Evolutionary conservation across 1,284 basidiomycete species (phyloP).

Genomic region (Fereydounia khargensis): DNA sequence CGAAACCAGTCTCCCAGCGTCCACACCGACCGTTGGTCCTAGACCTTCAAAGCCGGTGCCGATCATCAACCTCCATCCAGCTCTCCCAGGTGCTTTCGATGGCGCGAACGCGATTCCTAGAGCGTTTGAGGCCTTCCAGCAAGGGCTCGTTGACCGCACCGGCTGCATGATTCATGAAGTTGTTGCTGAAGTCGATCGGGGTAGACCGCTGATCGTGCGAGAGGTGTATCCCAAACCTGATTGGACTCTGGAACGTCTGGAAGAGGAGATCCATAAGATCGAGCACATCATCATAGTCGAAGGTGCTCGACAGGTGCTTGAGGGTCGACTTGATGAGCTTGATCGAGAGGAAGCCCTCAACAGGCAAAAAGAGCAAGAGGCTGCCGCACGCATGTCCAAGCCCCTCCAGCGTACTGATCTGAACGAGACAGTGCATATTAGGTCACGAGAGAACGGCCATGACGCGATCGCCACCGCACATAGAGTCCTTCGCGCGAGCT

Average conservation of each 20-base stretch:
- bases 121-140: slow-evolving; percentile 82
- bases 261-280: slow-evolving; percentile 73
- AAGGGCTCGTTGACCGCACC: slow-evolving; percentile 63
- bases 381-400: not conserved
- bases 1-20: slow-evolving; percentile 23
- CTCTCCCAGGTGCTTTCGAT: slow-evolving; percentile 89
- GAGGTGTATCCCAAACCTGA: slow-evolving; percentile 71
- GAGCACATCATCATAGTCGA: slow-evolving; percentile 93
- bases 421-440: not conserved
- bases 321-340: slow-evolving; percentile 20
- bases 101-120: slow-evolving; percentile 85
- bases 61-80: slow-evolving; percentile 95
- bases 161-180: slow-evolving; percentile 95
- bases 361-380: not conserved
- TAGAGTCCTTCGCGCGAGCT: too few species aligned
- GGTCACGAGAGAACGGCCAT: not conserved
- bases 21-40: slow-evolving; percentile 19
- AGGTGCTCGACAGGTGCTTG: slow-evolving; percentile 31
- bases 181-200: slow-evolving; percentile 87
- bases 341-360: slow-evolving; percentile 9
- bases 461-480: too few species aligned
- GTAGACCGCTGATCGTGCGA: slow-evolving; percentile 78
- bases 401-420: not conserved
- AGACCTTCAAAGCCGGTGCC: slow-evolving; percentile 64
- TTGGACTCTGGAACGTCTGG: slow-evolving; percentile 74